A percentile compares a stretch with the other conserved stretches of the same genome.
Evolutionary conservation across 176 grass and related monocot genomes (phyloP).

Genomic region (Puya raimondii): DNA sequence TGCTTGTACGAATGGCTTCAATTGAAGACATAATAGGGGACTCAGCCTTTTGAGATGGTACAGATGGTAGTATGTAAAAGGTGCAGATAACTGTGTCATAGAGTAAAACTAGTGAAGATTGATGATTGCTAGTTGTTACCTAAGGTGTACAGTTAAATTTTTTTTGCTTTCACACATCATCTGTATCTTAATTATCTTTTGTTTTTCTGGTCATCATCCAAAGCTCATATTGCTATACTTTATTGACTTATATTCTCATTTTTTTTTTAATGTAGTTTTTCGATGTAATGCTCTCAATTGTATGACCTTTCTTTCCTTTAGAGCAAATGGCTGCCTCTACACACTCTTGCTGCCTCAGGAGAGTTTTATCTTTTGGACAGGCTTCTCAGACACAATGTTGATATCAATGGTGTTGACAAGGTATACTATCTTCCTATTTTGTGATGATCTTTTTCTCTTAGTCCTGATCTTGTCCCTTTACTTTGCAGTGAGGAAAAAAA

Average conservation of each 20-base stretch:
- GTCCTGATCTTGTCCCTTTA: not conserved
- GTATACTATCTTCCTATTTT: slow-evolving; percentile 14
- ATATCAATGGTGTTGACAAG: slow-evolving; percentile 89
- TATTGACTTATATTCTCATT: not conserved
- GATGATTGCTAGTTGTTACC: too few species aligned
- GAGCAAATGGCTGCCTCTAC: slow-evolving; percentile 84
- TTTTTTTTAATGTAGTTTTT: slow-evolving; percentile 8
- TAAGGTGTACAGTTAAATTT: too few species aligned
- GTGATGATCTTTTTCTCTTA: not conserved
- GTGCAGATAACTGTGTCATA: too few species aligned
- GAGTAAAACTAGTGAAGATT: too few species aligned
- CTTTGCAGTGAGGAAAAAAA: not conserved
- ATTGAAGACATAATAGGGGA: too few species aligned
- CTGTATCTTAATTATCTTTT: not conserved
- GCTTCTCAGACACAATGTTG: slow-evolving; percentile 57
- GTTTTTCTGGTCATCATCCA: too few species aligned
- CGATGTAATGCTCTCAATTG: slow-evolving; percentile 5
- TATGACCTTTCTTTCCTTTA: slow-evolving; percentile 26
- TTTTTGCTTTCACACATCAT: not conserved
- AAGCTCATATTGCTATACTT: too few species aligned
- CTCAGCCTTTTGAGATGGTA: too few species aligned
- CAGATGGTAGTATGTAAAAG: too few species aligned
- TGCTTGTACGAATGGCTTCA: too few species aligned
- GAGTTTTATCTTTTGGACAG: slow-evolving; percentile 84
- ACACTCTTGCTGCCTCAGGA: slow-evolving; percentile 77